These are phyloP conservation scores for slime mould (Dictyostelium discoideum) DNA, from an alignment of 78 protist genomes.

Conservation along the genomic window DNA sequence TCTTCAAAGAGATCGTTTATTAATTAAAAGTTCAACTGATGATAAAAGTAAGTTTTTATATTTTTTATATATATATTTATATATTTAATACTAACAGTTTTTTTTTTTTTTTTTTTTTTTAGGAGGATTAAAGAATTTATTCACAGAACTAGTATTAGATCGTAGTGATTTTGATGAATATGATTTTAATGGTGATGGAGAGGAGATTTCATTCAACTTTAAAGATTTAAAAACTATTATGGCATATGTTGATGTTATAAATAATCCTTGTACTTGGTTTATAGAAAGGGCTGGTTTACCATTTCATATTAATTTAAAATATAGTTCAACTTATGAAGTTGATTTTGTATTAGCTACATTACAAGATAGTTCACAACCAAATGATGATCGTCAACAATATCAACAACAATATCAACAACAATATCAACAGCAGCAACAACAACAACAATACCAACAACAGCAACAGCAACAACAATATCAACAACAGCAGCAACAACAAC, in stretches of 20 bases:
- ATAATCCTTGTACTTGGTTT: not conserved
- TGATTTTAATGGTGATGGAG: not conserved
- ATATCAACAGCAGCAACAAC: not conserved
- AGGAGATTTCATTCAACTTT: conserved; percentile 36
- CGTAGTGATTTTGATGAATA: conserved; percentile 41
- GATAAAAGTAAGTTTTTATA: conserved; percentile 32
- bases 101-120: too few relatives aligned
- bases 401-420: not conserved
- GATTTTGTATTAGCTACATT: conserved; percentile 35
- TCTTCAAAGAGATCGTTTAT: conserved; percentile 29
- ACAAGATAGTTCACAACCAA: not conserved
- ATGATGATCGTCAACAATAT: not conserved
- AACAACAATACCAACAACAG: not conserved
- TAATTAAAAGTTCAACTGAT: conserved; percentile 4
- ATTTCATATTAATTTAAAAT: not conserved
- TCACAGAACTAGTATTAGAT: conserved; percentile 29
- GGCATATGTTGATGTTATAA: conserved; percentile 21
- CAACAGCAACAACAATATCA: not conserved
- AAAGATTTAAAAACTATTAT: conserved; percentile 52
- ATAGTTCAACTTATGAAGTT: not conserved
- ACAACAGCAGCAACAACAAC: not conserved
- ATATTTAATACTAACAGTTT: not conserved
- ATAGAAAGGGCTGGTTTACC: conserved; percentile 9
- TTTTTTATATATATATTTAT: not conserved
- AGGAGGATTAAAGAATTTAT: conserved; percentile 5